Base-by-base conservation (phyloP, 1,139 yeast genomes). In the Suhomyces anneliseae region DNA sequence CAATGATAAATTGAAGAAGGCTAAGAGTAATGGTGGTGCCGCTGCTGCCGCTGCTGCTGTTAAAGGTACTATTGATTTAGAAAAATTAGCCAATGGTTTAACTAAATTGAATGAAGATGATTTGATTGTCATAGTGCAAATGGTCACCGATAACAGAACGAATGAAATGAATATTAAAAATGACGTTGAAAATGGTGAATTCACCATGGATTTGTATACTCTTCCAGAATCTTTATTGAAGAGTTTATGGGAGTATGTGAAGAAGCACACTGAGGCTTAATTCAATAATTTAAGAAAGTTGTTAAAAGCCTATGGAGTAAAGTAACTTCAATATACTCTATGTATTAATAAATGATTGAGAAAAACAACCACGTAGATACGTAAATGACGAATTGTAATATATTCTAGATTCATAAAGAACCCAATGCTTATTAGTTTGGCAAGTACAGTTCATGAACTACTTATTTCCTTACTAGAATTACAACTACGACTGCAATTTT, bases 181-280 rank as follows among this genome's bases (percentile, higher is more conserved):
- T 68, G 97, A 93, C 64, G 92, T 89, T 44, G 98, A 92, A 54
- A 95, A 90, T 60, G 99, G 99, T 43, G 99, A 93, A 72, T 93
- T 93, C 67, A 92, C 96, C 50, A 90, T 93, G 88, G 99, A 93
- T 69, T 78, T 93, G 59, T 92, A 84, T 67, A 92, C 98, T 38
- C 77, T 93, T 58, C 99, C 99, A 19, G 98, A 92, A 65, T 84
- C 90, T 38, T 76, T 93, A 64, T 80, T 93, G 67, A 90, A 87
- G 70, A 88, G 96, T 77, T 78, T 93, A 68, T 90, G 96, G 95
- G 98, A 93, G 58, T 92, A 88, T 65, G 95, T 90, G 41, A 85
- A 83, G 68, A 88, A 88, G 69, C 83, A 78, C 58, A 71, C 74
- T 24, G 79, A 68, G 54, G 64, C 60, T 40, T 70, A 54, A 54